Evolutionary conservation across 2,329 filamentous ascomycete genomes (phyloP), one percentile per base, ranked within the genome.

Genomic region (Claviceps purpurea): DNA sequence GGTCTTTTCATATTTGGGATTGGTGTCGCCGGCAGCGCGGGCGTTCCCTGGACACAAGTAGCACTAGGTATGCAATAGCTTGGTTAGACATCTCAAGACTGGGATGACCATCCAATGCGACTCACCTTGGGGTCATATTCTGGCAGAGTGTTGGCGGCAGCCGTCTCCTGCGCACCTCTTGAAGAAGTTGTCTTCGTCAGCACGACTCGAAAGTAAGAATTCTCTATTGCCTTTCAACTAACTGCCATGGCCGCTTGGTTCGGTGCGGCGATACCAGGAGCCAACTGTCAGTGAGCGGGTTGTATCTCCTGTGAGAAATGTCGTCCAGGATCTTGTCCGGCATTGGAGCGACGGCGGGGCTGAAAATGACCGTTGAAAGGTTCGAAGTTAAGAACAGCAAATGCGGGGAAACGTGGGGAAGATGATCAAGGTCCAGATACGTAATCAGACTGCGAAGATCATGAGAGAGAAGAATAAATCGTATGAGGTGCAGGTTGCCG

Each of bases 221-320:
- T 14, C 6, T 13, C 14, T 7, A 16, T 10, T 16, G 24, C 14
- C 14, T 24, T 48, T 22, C 30, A 18, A 74, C 87, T 79, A 74
- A 95, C 88, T 96, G 93, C 93, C 93, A 98, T 63, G 93, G 93
- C 58, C 93, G 80, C 78, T 97, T 97, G 50, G 90, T 97, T 52
- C 93, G 78, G 69, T 98, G 93, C 55, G 93, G 93, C 16, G 93
- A 97, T 14, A 98, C 93, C 40, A 98, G 79, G 55, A 98, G 78
- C 85, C 90, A 95, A 56, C 85, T 89, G 56, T 88, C 89, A 58
- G 87, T 85, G 56, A 98, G 76, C 50, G 89, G 87, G 66, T 98
- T 98, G 69, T 86, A 97, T 66, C 93, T 85, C 62, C 93, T 79
- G 67, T 98, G 93, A 43, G 93, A 95, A 62, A 98, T 97, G 68